These are phyloP conservation scores for Xylaria sp. DNA, from an alignment of 2,329 filamentous ascomycete species.

Conservation along the genomic window DNA sequence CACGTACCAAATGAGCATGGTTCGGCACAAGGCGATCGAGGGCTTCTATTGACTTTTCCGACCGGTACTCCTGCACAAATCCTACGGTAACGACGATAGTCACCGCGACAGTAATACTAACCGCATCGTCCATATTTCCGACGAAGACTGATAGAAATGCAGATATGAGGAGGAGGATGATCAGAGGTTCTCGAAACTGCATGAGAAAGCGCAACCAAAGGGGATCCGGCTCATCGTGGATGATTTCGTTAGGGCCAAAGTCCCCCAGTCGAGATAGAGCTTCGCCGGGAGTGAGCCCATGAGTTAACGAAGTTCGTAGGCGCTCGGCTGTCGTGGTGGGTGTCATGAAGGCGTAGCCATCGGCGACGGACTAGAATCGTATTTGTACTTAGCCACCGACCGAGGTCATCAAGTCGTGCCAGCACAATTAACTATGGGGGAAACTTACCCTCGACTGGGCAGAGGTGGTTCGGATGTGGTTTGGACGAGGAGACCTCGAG, in stretches of 20 bases:
- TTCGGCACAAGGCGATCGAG: slow-evolving; percentile 93
- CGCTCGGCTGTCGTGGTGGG: slow-evolving; percentile 77
- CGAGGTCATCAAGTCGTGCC: neutral
- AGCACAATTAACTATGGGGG: slow-evolving; percentile 1
- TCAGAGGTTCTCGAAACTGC: slow-evolving; percentile 96
- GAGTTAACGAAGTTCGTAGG: slow-evolving; percentile 79
- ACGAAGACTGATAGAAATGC: slow-evolving; percentile 87
- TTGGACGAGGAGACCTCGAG: slow-evolving; percentile 41
- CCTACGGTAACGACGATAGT: slow-evolving; percentile 96
- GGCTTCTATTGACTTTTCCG: slow-evolving; percentile 95
- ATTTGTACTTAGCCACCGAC: slow-evolving; percentile 1
- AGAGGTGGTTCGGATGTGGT: slow-evolving; percentile 57
- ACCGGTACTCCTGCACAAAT: slow-evolving; percentile 96
- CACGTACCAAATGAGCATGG: slow-evolving; percentile 90
- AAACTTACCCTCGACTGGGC: slow-evolving; percentile 59
- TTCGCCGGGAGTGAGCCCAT: slow-evolving; percentile 81
- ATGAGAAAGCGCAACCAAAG: slow-evolving; percentile 94
- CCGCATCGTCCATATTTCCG: slow-evolving; percentile 90
- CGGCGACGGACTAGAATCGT: slow-evolving; percentile 55
- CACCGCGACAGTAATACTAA: slow-evolving; percentile 94
- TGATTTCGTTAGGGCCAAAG: slow-evolving; percentile 91
- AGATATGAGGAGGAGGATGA: slow-evolving; percentile 87
- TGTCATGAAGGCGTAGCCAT: slow-evolving; percentile 71
- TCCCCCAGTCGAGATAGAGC: slow-evolving; percentile 79
- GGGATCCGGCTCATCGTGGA: slow-evolving; percentile 90